Conservation (phyloP, 306 rosid species). For the Corylus americana region DNA sequence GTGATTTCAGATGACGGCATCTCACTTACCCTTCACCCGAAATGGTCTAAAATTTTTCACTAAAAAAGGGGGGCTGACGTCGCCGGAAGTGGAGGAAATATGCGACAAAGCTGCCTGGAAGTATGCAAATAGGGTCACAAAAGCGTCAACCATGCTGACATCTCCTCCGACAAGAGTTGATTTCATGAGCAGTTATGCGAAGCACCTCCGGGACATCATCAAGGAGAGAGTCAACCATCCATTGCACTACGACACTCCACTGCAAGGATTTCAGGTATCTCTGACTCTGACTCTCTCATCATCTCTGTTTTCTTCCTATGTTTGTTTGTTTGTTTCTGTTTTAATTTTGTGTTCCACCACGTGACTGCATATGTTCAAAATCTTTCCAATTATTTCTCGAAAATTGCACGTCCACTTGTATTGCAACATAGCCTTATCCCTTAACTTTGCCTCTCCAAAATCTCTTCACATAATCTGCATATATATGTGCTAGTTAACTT, state of each 20-base stretch:
- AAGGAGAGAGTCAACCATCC: slow-evolving; percentile 81
- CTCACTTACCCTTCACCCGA: slow-evolving; percentile 87
- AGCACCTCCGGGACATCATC: slow-evolving; percentile 71
- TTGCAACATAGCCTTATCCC: slow-evolving; percentile 9
- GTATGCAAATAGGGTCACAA: slow-evolving; percentile 67
- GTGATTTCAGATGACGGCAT: slow-evolving; percentile 77
- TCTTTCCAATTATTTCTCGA: neutral
- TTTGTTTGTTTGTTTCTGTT: neutral
- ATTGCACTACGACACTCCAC: slow-evolving; percentile 74
- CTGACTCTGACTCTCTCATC: neutral
- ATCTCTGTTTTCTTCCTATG: no score
- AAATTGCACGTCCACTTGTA: neutral
- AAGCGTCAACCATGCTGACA: slow-evolving; percentile 58
- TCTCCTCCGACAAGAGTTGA: slow-evolving; percentile 56
- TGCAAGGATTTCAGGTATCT: slow-evolving; percentile 77
- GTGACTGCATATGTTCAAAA: neutral
- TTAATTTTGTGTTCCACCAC: neutral
- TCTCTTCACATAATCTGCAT: no score
- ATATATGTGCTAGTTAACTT: neutral
- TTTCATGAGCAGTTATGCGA: slow-evolving; percentile 77
- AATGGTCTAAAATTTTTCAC: slow-evolving; percentile 90
- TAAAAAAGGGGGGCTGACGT: slow-evolving; percentile 73
- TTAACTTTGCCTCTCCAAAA: neutral
- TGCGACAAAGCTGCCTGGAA: slow-evolving; percentile 75
- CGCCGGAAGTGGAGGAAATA: slow-evolving; percentile 73